Evolutionary conservation across 106 monocot genomes (phyloP).

Genomic region (Allium sativum): DNA sequence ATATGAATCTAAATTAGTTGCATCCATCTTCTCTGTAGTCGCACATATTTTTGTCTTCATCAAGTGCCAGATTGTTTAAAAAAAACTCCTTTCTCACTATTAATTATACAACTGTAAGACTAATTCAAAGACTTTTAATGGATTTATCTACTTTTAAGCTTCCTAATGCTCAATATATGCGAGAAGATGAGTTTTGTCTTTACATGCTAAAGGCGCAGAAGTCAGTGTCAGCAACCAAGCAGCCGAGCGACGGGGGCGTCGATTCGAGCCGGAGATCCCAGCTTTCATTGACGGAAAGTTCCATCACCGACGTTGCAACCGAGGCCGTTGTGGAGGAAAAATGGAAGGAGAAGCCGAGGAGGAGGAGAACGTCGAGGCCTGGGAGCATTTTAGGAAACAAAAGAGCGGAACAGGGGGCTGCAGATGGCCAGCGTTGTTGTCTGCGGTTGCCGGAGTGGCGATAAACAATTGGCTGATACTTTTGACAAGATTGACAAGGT

Average conservation of each 20-base stretch:
- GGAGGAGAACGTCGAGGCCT: conserved; percentile 6
- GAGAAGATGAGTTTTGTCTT: too few species aligned
- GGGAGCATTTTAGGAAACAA: neutral
- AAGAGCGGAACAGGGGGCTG: conserved; percentile 57
- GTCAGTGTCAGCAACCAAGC: neutral
- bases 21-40: too few species aligned
- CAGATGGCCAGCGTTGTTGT: conserved; percentile 71
- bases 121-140: too few species aligned
- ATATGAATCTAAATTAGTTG: too few species aligned
- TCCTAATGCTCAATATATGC: too few species aligned
- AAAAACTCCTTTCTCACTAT: too few species aligned
- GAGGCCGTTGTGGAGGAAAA: neutral
- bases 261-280: neutral
- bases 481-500: conserved; percentile 80
- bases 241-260: conserved; percentile 7
- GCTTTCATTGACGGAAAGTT: neutral
- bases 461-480: conserved; percentile 56
- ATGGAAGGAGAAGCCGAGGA: conserved; percentile 2
- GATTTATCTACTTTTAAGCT: too few species aligned
- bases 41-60: too few species aligned
- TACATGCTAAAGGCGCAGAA: neutral
- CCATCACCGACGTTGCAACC: neutral
- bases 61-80: too few species aligned
- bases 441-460: conserved; percentile 63
- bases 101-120: too few species aligned